phyloP scores from a whole-genome alignment of 208 protist species.

The Trichomonas gallinae region DNA sequence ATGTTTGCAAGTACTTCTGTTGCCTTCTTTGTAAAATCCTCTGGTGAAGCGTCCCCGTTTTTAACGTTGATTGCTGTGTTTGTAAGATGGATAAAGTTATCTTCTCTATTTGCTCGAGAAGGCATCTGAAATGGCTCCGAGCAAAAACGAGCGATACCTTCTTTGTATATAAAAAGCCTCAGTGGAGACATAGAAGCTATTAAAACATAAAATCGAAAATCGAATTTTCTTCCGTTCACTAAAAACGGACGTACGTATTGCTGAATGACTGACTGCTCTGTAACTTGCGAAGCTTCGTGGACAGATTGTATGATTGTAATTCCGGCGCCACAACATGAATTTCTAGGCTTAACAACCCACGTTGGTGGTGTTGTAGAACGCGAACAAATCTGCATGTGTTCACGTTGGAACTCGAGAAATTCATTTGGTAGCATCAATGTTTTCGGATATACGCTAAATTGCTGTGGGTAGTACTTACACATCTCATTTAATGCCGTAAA shows the following conservation, averaged over 20 bases:
- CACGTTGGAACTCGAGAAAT: neutral
- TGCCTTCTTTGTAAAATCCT: neutral
- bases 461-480: neutral
- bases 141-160: slow-evolving; percentile 29
- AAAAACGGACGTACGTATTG: slow-evolving; percentile 31
- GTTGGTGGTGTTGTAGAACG: neutral
- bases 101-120: neutral
- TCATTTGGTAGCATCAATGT: neutral
- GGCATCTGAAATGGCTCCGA: slow-evolving; percentile 17
- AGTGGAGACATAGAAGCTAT: slow-evolving; percentile 30
- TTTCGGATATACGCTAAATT: neutral
- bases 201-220: slow-evolving; percentile 38
- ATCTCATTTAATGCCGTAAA: neutral
- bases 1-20: neutral
- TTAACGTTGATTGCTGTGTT: slow-evolving; percentile 12
- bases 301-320: neutral
- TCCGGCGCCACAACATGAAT: neutral
- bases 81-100: slow-evolving; percentile 25
- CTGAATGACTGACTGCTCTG: slow-evolving; percentile 18
- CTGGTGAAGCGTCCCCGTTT: neutral
- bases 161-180: slow-evolving; percentile 30
- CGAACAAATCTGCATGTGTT: neutral
- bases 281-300: neutral
- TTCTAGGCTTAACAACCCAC: slow-evolving; percentile 10
- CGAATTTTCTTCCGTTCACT: slow-evolving; percentile 36